phyloP scores from a whole-genome alignment of 768 basidiomycete species.

The Suillus decipiens region DNA sequence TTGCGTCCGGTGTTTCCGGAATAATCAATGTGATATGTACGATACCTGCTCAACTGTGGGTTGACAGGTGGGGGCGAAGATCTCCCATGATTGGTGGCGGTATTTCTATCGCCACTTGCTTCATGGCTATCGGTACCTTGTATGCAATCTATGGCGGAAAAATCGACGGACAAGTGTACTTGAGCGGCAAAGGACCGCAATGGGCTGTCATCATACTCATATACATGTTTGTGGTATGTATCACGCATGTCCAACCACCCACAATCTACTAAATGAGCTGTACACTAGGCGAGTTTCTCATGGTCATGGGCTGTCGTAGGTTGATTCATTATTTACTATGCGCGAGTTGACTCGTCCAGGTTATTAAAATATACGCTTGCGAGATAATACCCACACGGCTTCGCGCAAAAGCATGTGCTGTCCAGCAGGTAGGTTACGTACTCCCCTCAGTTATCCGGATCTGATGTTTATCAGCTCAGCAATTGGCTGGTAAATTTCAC shows the following conservation, averaged over 20 bases:
- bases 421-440: slow-evolving; percentile 42
- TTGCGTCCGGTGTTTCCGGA: slow-evolving; percentile 52
- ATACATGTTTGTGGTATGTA: slow-evolving; percentile 44
- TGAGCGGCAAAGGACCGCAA: slow-evolving; percentile 24
- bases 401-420: slow-evolving; percentile 44
- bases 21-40: slow-evolving; percentile 43
- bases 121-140: slow-evolving; percentile 45
- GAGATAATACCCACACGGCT: slow-evolving; percentile 52
- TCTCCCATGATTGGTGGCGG: slow-evolving; percentile 46
- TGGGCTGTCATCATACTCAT: slow-evolving; percentile 48
- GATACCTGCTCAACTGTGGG: slow-evolving; percentile 38
- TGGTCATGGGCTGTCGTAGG: not conserved
- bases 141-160: slow-evolving; percentile 43
- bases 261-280: not conserved
- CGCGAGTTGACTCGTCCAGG: slow-evolving; percentile 18
- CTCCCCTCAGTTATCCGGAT: not conserved
- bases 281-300: not conserved
- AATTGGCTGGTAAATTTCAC: slow-evolving; percentile 41
- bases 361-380: slow-evolving; percentile 40
- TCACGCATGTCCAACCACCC: not conserved
- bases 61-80: slow-evolving; percentile 40
- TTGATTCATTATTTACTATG: not conserved
- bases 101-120: slow-evolving; percentile 36
- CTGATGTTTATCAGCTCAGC: slow-evolving; percentile 21
- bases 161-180: slow-evolving; percentile 24